A percentile compares a stretch with the other conserved stretches of the same genome.
phyloP scores from a whole-genome alignment of 352 stramenopile species.

The Globisporangium emineosum region DNA sequence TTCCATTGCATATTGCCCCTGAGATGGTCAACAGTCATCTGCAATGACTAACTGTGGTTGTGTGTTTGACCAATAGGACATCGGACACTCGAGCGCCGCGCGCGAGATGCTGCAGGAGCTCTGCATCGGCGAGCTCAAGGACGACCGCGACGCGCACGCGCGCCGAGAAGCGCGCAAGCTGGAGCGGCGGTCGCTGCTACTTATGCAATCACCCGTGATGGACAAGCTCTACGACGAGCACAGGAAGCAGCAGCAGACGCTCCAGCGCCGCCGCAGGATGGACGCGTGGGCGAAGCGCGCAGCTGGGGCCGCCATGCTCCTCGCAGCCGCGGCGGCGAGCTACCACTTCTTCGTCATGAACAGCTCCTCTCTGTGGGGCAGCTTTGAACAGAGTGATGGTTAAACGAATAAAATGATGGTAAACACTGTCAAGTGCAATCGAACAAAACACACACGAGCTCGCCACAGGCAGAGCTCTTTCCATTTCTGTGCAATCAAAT shows the following conservation, averaged over 20 bases:
- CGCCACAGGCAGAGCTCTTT: too few relatives aligned
- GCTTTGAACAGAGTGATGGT: too few relatives aligned
- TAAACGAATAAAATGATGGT: too few relatives aligned
- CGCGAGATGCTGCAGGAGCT: constrained; percentile 87
- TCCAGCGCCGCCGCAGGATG: neutral
- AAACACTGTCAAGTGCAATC: too few relatives aligned
- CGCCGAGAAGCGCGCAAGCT: constrained; percentile 19
- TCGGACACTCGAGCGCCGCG: constrained; percentile 90
- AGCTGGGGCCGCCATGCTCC: neutral
- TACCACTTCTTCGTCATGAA: neutral
- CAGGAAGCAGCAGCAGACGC: neutral
- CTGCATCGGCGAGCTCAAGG: constrained; percentile 74
- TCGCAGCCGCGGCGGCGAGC: neutral
- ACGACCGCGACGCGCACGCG: constrained; percentile 19
- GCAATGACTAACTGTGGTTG: neutral
- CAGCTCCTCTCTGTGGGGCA: neutral
- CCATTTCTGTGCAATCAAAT: too few relatives aligned
- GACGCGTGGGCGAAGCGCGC: neutral
- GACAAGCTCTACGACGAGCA: neutral
- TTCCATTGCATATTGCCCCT: neutral
- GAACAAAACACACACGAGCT: too few relatives aligned
- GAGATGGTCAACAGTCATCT: neutral
- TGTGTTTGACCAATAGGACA: constrained; percentile 74
- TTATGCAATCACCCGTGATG: constrained; percentile 17
- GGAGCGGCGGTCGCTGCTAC: constrained; percentile 28